Percentiles rank a stretch among this genome's conserved stretches.
Evolutionary conservation across 257 asterid species (phyloP).

Genomic region (Ligustrum vulgare): DNA sequence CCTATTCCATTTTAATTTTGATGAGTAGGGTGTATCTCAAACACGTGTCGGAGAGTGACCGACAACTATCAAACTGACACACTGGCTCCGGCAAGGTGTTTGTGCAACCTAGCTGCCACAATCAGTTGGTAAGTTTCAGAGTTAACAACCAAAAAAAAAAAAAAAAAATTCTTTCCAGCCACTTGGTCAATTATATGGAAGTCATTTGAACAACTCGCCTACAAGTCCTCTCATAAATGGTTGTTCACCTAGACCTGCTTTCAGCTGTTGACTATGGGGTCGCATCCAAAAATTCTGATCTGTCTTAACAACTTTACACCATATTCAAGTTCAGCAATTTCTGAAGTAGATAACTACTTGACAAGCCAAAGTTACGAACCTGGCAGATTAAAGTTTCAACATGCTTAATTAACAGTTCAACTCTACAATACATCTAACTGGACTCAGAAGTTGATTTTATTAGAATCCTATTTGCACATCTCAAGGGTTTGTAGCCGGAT

Average conservation of each 20-base stretch:
- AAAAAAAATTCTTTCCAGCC: not conserved
- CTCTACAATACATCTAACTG: not conserved
- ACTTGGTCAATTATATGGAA: not conserved
- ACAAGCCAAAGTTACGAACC: not conserved
- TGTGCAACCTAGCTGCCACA: not conserved
- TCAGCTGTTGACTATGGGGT: not conserved
- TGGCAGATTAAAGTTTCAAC: not conserved
- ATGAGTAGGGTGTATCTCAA: no score
- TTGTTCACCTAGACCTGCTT: not conserved
- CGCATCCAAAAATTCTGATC: not conserved
- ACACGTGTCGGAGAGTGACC: no score
- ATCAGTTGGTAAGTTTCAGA: not conserved
- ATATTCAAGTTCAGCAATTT: not conserved
- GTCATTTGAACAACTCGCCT: not conserved
- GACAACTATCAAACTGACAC: no score
- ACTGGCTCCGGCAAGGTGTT: no score
- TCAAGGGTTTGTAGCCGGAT: not conserved
- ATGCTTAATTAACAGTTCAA: not conserved
- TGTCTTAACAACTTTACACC: constrained; percentile 9
- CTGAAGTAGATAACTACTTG: not conserved
- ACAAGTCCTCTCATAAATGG: not conserved
- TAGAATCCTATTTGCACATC: not conserved
- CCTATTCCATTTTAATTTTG: no score
- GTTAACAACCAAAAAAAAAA: no score
- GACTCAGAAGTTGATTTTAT: not conserved